Evolutionary conservation across 78 protist species (phyloP), one percentile per base, ranked within the genome.

Genomic region (Blattamonas nauphoetae): DNA sequence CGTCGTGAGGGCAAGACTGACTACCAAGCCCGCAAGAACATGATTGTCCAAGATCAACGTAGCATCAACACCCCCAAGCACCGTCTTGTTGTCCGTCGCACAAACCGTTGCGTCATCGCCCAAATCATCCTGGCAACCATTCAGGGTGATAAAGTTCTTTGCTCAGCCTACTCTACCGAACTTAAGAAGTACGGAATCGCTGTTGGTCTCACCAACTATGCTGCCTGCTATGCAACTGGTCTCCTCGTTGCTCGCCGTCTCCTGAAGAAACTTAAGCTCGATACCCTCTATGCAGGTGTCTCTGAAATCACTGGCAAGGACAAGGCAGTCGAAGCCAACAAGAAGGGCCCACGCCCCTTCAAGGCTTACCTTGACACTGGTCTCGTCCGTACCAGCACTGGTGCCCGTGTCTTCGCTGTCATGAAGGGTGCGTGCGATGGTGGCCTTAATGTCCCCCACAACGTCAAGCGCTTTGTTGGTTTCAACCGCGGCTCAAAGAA

Each of bases 1-100:
- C 92, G 98, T 78, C 93, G 99, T 82, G 97, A 93, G 89, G 97
- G 99, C 45, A 95, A 96, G 93, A 98, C 99, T 78, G 99, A 98
- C 91, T 98, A 96, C 96, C 92, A 85, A 55, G 97, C 95, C 85
- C 95, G 99, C 92, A 45, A 89, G 42, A 79, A 93, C 35, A 92
- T 98, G 2, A 86, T 97, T 86, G 29, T 78, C 45, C 98, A 96
- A 92, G 98, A 91, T 90, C 96, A 96, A 94, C 95, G 92, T 96
- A 97, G 96, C 94, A 96, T 92, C 95, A 88, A 90, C 94, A 38
- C 97, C 80, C 97, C 98, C 88, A 97, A 96, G 94, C 96, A 96
- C 97, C 93, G 99, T 81, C 79, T 97, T 32, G 96, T 96, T 86
- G 99, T 96, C 45, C 98, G 99, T 89, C 34, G 94, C 92, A 88